These are phyloP conservation scores for Boletellus sp. DNA, from an alignment of 1,284 basidiomycete genomes.

Conservation along the genomic window DNA sequence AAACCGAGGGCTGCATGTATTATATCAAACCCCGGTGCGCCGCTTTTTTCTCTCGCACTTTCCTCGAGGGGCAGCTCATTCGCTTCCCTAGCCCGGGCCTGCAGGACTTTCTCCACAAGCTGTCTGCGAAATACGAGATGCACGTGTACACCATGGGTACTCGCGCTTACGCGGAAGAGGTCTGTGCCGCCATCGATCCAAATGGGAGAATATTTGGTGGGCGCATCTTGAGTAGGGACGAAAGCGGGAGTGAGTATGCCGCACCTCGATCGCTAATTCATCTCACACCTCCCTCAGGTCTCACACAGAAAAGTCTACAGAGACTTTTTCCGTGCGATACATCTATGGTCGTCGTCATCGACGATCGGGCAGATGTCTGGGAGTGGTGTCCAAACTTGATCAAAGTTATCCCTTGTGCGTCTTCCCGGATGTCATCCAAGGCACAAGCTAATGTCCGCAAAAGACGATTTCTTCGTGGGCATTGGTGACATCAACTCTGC, in stretches of 20 bases:
- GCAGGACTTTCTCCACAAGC: conserved; percentile 67
- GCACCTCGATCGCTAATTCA: not conserved
- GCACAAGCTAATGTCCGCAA: conserved; percentile 4
- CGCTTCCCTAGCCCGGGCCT: conserved; percentile 74
- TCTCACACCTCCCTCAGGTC: conserved; percentile 42
- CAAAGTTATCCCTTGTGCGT: conserved; percentile 93
- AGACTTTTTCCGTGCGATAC: conserved; percentile 94
- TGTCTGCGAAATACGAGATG: conserved; percentile 89
- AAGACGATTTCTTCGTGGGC: conserved; percentile 97
- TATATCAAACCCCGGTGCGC: conserved; percentile 93
- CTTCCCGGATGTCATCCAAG: not conserved
- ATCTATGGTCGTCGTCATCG: conserved; percentile 98
- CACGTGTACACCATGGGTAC: conserved; percentile 99
- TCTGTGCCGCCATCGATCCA: conserved; percentile 92
- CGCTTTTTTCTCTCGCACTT: conserved; percentile 7
- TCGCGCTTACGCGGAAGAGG: conserved; percentile 92
- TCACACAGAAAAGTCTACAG: conserved; percentile 88
- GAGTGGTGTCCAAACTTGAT: conserved; percentile 93
- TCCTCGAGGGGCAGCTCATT: conserved; percentile 9
- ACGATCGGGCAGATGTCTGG: conserved; percentile 98
- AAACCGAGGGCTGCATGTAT: conserved; percentile 86
- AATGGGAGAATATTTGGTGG: conserved; percentile 83
- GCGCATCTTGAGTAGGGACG: conserved; percentile 88
- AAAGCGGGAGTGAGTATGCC: conserved; percentile 79
- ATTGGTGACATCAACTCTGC: conserved; percentile 98